A percentile compares a stretch with the other conserved stretches of the same genome.
These are phyloP conservation scores for Fusarium aywerte DNA, from an alignment of 2,329 filamentous ascomycete genomes.

Conservation along the genomic window DNA sequence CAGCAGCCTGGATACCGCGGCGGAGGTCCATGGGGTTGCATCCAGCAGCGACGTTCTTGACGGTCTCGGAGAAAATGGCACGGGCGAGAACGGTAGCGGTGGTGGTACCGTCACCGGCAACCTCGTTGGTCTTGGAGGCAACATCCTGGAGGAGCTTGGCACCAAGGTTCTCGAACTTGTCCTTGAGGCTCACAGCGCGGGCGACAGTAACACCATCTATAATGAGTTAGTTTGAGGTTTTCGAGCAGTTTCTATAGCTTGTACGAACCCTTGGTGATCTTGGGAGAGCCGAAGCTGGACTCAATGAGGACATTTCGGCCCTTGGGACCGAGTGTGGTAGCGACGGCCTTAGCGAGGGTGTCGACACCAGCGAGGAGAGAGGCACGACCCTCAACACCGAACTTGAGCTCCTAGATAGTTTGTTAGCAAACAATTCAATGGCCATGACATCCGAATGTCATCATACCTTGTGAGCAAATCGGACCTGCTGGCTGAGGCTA, in stretches of 20 bases:
- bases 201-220: constrained; percentile 89
- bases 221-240: constrained; percentile 29
- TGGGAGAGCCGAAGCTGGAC: constrained; percentile 97
- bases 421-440: constrained; percentile 45
- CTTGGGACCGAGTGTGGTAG: constrained; percentile 96
- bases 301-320: constrained; percentile 98
- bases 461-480: constrained; percentile 95
- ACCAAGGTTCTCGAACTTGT: constrained; percentile 99
- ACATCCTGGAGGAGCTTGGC: constrained; percentile 97
- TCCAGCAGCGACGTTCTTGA: constrained; percentile 99
- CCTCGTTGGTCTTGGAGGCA: constrained; percentile 99
- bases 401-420: constrained; percentile 85
- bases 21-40: constrained; percentile 99
- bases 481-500: constrained; percentile 84
- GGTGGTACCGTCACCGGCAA: constrained; percentile 97
- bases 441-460: constrained; percentile 17
- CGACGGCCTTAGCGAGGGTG: constrained; percentile 94
- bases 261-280: constrained; percentile 95
- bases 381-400: constrained; percentile 93
- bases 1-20: constrained; percentile 95
- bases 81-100: constrained; percentile 96
- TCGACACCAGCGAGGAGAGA: constrained; percentile 93
- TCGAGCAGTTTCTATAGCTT: not conserved
- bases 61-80: constrained; percentile 99
- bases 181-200: constrained; percentile 90